phyloP scores from a whole-genome alignment of 495 filamentous ascomycete genomes.

The Penicillium tannophilum region DNA sequence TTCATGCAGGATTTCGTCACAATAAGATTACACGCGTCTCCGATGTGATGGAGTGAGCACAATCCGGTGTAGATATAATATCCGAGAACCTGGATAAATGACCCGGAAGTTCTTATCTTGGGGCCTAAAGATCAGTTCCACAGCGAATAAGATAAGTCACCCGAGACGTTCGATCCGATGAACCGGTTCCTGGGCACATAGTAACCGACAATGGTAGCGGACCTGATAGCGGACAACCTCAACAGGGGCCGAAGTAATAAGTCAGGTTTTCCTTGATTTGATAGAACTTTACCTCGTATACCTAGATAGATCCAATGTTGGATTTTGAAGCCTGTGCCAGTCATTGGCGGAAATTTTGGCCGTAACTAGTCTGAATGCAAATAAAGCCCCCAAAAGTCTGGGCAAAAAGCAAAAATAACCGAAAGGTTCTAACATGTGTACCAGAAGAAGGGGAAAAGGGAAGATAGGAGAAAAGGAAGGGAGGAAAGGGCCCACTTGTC shows the following conservation, averaged over 20 bases:
- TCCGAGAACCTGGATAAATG: neutral
- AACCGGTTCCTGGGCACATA: conserved; percentile 14
- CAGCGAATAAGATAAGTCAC: neutral
- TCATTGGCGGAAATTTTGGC: conserved; percentile 1
- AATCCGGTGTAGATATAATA: neutral
- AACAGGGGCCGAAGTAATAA: neutral
- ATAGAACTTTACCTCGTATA: neutral
- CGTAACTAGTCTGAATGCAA: neutral
- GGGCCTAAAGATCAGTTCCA: neutral
- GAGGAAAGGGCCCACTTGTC: conserved; percentile 13
- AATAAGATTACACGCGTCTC: neutral
- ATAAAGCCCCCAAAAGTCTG: neutral
- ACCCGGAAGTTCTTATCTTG: neutral
- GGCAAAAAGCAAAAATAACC: conserved; percentile 1
- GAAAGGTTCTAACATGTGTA: neutral
- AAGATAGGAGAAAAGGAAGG: conserved; percentile 1
- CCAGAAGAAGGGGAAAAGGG: neutral
- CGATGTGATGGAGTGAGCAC: neutral
- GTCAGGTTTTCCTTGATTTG: neutral
- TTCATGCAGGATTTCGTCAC: conserved; percentile 20
- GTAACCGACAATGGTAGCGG: neutral
- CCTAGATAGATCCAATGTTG: neutral
- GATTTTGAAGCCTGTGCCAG: neutral
- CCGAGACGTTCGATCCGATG: conserved; percentile 9
- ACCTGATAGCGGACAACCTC: neutral